phyloP scores from a whole-genome alignment of 164 flowering plant species.

The Hamamelis virginiana region DNA sequence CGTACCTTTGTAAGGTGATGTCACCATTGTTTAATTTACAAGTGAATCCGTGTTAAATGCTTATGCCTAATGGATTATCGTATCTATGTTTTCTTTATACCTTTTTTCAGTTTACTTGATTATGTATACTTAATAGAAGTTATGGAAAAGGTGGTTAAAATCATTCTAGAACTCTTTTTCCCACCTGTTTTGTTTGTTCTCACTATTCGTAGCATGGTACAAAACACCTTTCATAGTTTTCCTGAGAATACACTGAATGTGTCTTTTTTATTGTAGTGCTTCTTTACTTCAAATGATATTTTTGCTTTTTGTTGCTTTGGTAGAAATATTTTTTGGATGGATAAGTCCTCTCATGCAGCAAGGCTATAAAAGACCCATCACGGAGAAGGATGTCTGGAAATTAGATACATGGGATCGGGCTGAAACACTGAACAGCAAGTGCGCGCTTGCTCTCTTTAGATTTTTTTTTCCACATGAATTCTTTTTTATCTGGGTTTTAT shows the following conservation, averaged over 20 bases:
- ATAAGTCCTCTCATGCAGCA: conserved; percentile 80
- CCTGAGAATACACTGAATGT: background rate
- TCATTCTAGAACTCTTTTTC: background rate
- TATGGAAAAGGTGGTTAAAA: background rate
- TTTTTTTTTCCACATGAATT: background rate
- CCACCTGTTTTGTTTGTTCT: background rate
- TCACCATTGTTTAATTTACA: too few relatives aligned
- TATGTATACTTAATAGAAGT: too few relatives aligned
- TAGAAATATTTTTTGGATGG: conserved; percentile 76
- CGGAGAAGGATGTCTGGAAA: conserved; percentile 97
- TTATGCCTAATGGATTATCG: background rate
- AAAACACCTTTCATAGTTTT: background rate
- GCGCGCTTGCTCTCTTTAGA: conserved; percentile 16
- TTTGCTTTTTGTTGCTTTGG: conserved; percentile 18
- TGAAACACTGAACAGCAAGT: conserved; percentile 75
- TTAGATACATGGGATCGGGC: conserved; percentile 91
- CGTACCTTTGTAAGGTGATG: background rate
- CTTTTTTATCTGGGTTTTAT: conserved; percentile 1
- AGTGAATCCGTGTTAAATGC: background rate
- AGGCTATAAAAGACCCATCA: conserved; percentile 76
- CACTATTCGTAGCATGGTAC: background rate
- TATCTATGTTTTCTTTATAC: background rate
- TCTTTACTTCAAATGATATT: background rate
- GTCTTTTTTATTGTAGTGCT: background rate
- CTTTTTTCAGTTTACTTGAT: background rate